Percentiles rank a stretch among this genome's conserved stretches.
phyloP scores from a whole-genome alignment of 2,329 filamentous ascomycete genomes.

The Fusarium bulbicola region DNA sequence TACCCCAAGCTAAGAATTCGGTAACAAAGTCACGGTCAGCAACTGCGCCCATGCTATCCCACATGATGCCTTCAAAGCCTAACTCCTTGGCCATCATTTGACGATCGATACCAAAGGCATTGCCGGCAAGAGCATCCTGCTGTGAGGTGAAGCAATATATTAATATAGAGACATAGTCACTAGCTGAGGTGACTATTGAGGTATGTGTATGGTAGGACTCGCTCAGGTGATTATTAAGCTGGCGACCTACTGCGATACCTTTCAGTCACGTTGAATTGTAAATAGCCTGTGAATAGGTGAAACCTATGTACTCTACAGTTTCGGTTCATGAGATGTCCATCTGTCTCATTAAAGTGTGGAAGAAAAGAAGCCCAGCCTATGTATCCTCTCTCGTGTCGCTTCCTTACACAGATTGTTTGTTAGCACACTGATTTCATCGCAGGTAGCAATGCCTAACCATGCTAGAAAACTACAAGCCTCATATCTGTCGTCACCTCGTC shows the following conservation, averaged over 20 bases:
- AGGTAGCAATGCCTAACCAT: background rate
- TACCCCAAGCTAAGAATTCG: too few relatives aligned
- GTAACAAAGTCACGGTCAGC: too few relatives aligned
- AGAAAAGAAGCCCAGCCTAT: background rate
- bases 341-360: background rate
- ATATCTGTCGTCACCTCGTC: background rate
- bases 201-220: slow-evolving; percentile 7
- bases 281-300: background rate
- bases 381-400: background rate
- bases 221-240: slow-evolving; percentile 19
- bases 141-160: too few relatives aligned
- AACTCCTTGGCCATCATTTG: too few relatives aligned
- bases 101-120: too few relatives aligned
- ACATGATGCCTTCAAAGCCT: too few relatives aligned
- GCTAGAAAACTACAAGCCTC: background rate
- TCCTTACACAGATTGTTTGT: background rate
- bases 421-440: background rate
- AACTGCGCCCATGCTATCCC: too few relatives aligned
- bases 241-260: background rate
- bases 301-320: background rate
- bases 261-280: background rate
- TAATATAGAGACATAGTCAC: too few relatives aligned
- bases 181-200: too few relatives aligned
- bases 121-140: too few relatives aligned
- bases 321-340: background rate